Percentiles rank a stretch among this genome's conserved stretches.
Conservation (phyloP, 257 asterid genomes). For the Osmanthus fragrans region DNA sequence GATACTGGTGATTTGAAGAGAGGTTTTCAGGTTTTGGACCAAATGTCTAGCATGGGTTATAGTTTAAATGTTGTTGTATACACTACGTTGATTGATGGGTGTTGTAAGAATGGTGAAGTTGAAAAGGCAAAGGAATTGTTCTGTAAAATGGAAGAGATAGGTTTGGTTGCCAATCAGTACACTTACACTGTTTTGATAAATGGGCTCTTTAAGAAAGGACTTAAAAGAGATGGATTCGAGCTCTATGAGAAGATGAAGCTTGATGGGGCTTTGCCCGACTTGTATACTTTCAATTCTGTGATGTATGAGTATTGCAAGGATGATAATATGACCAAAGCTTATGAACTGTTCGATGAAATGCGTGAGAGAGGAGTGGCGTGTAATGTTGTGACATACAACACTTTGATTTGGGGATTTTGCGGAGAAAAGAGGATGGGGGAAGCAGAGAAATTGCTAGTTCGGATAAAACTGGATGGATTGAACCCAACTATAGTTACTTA, state of each 20-base stretch:
- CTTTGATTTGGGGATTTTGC: slow-evolving; percentile 66
- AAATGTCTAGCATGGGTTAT: slow-evolving; percentile 45
- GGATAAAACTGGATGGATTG: slow-evolving; percentile 55
- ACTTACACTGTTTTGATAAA: slow-evolving; percentile 66
- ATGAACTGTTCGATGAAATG: slow-evolving; percentile 58
- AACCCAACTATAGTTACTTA: slow-evolving; percentile 59
- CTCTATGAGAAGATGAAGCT: slow-evolving; percentile 62
- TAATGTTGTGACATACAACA: slow-evolving; percentile 70
- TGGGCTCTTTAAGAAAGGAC: slow-evolving; percentile 60
- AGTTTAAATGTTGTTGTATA: slow-evolving; percentile 63
- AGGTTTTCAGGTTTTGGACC: slow-evolving; percentile 48
- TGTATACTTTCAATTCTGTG: slow-evolving; percentile 53
- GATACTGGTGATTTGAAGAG: slow-evolving; percentile 45
- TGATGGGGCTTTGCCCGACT: slow-evolving; percentile 58
- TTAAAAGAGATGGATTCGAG: slow-evolving; percentile 57
- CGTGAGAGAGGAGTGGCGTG: slow-evolving; percentile 49
- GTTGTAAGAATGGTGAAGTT: slow-evolving; percentile 54
- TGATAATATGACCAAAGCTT: slow-evolving; percentile 45
- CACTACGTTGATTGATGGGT: slow-evolving; percentile 72
- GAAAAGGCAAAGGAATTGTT: slow-evolving; percentile 54
- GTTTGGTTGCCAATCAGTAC: slow-evolving; percentile 64
- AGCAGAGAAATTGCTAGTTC: slow-evolving; percentile 50
- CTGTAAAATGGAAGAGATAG: slow-evolving; percentile 44
- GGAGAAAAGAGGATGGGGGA: slow-evolving; percentile 38
- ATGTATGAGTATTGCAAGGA: slow-evolving; percentile 48